Base-by-base conservation (phyloP, 768 basidiomycete species). In the Coprinopsis cinerea region DNA sequence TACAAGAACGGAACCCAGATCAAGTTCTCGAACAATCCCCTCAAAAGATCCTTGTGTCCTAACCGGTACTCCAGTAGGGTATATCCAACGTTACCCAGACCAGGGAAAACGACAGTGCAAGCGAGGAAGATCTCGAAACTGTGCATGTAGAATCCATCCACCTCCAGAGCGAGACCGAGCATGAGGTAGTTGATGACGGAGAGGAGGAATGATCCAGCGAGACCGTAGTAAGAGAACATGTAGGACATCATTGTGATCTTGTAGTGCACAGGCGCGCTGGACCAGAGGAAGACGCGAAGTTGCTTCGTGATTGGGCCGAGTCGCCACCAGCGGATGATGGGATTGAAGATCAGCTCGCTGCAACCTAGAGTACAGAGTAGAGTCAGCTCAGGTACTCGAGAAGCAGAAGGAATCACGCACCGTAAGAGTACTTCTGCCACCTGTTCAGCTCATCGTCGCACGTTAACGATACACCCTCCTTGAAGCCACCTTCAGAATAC, bases 361-460 rank as follows among this genome's bases (percentile, higher is more conserved):
- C 82, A 85, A 2, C 83, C 82, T 81, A 53, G n/a, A 17, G 32
- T 20, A 23, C 27, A 4, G 30, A 22, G 43, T 4, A 44, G 35
- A 46, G 40, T 48, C 24, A n/a, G n/a, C n/a, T 47, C 32, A 30
- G 54, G 34, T 26, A 53, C 0, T 46, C 27, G 26, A 15, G n/a
- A 17, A 24, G 11, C 7, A 24, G 20, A 20, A 2, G 4, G 34
- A 24, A 45, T 30, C 6, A 58, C 65, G 48, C 59, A 78, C 84
- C 87, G 65, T 87, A 88, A 0, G 85, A 72, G 53, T 89, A 90
- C 61, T 93, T 95, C 54, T 93, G 89, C 92, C 92, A 95, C 1
- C 92, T 67, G 58, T 93, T 93, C 7, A 95, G 69, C 63, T 95
- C 92, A 59, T 95, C 92, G 45, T 92, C 90, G 48, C 82, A 83